phyloP scores from a whole-genome alignment of 2,329 filamentous ascomycete genomes.

The Aspergillus luchuensis region DNA sequence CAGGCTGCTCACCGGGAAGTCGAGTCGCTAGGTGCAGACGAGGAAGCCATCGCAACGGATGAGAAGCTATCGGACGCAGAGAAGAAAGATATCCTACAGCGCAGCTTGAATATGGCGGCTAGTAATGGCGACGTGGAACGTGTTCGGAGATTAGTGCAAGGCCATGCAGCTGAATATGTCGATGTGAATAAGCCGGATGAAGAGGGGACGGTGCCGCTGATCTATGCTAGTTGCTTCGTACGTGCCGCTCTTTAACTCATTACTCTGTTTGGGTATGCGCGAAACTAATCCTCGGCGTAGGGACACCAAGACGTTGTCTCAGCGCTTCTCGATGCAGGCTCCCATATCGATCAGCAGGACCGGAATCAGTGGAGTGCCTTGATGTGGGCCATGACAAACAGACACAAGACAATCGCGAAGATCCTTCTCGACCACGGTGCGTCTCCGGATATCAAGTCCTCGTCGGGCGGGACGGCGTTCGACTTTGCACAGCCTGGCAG shows the following conservation, averaged over 20 bases:
- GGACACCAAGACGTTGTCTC: constrained; percentile 88
- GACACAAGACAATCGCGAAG: constrained; percentile 95
- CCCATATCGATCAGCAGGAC: constrained; percentile 88
- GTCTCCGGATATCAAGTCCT: constrained; percentile 93
- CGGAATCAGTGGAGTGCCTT: constrained; percentile 95
- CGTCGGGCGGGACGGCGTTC: constrained; percentile 87
- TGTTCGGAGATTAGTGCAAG: constrained; percentile 73
- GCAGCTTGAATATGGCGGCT: constrained; percentile 87
- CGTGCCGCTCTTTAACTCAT: constrained; percentile 38
- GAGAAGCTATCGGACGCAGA: constrained; percentile 72
- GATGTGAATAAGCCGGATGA: constrained; percentile 88
- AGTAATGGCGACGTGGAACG: constrained; percentile 91
- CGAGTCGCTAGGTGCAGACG: constrained; percentile 69
- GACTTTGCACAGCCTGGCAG: constrained; percentile 95
- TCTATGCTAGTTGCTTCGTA: constrained; percentile 97
- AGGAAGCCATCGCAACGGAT: constrained; percentile 75
- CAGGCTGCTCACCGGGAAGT: constrained; percentile 83
- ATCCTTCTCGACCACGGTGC: constrained; percentile 88
- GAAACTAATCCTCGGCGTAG: constrained; percentile 43
- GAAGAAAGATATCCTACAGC: constrained; percentile 81
- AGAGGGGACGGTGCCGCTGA: constrained; percentile 92
- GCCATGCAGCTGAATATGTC: constrained; percentile 72
- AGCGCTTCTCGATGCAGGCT: constrained; percentile 79
- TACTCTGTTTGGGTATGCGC: neutral
- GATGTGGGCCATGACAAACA: constrained; percentile 99